These are phyloP conservation scores for Filobasidium floriforme DNA, from an alignment of 768 basidiomycete genomes.

Conservation along the genomic window DNA sequence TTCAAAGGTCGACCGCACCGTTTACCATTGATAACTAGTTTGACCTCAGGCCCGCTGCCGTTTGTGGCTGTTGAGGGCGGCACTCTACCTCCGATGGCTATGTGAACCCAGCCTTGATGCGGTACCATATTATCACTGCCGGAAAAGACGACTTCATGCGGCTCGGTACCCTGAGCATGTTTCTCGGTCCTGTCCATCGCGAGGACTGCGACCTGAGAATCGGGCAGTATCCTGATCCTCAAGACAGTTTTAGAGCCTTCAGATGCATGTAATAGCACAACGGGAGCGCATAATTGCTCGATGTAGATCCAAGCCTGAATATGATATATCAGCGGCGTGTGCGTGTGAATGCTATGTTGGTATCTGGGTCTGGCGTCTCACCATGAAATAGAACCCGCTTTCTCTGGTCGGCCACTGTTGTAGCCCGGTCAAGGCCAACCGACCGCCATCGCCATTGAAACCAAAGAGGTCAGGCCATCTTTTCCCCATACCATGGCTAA, in stretches of 20 bases:
- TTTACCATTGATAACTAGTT: slow-evolving; percentile 38
- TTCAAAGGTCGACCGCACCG: slow-evolving; percentile 35
- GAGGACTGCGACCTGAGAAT: slow-evolving; percentile 38
- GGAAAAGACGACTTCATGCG: slow-evolving; percentile 33
- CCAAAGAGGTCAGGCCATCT: slow-evolving; percentile 38
- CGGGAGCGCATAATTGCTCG: slow-evolving; percentile 36
- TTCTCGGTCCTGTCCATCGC: slow-evolving; percentile 11
- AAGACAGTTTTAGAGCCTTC: slow-evolving; percentile 30
- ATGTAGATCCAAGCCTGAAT: slow-evolving; percentile 40
- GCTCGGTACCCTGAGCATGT: slow-evolving; percentile 8
- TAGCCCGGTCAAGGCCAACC: slow-evolving; percentile 30
- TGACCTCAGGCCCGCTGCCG: slow-evolving; percentile 14
- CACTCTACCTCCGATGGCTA: slow-evolving; percentile 33
- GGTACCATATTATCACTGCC: slow-evolving; percentile 39
- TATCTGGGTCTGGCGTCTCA: slow-evolving; percentile 19
- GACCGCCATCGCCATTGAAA: slow-evolving; percentile 29
- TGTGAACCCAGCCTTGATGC: slow-evolving; percentile 42
- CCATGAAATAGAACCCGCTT: slow-evolving; percentile 41
- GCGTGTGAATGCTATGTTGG: background rate
- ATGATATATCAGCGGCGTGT: background rate
- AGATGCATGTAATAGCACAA: slow-evolving; percentile 36
- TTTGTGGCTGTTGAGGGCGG: slow-evolving; percentile 9
- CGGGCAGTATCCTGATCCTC: slow-evolving; percentile 38
- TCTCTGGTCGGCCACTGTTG: slow-evolving; percentile 35
- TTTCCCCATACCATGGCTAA: slow-evolving; percentile 35